Percentiles rank a stretch among this genome's conserved stretches.
Conservation (phyloP, 176 grass and related monocot genomes). For the Cymbopogon citratus region DNA sequence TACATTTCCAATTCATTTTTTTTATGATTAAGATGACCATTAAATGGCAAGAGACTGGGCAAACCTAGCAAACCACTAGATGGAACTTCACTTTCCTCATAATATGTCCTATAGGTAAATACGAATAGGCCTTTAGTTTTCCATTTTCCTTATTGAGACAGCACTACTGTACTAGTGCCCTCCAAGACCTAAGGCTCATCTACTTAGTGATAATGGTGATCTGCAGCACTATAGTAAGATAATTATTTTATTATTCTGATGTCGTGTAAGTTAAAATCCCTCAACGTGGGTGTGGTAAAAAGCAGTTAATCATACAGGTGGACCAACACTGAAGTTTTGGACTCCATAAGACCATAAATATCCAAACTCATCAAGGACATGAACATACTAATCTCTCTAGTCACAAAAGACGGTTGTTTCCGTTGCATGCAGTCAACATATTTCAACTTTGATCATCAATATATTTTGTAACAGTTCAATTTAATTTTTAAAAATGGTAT, state of each 20-base stretch:
- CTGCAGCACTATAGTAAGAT: neutral
- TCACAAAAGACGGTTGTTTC: neutral
- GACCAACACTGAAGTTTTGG: neutral
- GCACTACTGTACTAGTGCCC: neutral
- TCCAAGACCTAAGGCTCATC: neutral
- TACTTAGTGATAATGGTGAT: neutral
- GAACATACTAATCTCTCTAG: neutral
- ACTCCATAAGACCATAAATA: constrained; percentile 1
- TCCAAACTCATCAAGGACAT: neutral
- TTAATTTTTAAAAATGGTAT: neutral
- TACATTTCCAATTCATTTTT: neutral
- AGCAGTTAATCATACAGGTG: neutral
- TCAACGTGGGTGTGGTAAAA: neutral
- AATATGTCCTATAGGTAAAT: neutral
- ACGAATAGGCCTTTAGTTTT: neutral
- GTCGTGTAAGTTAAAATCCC: neutral
- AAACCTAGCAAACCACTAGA: neutral
- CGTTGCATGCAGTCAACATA: neutral
- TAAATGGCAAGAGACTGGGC: neutral
- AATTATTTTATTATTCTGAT: neutral
- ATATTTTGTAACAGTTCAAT: neutral
- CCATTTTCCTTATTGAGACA: neutral
- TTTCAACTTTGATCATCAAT: neutral
- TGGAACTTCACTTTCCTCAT: constrained; percentile 3
- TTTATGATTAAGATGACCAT: neutral